Base-by-base conservation (phyloP, 2,329 filamentous ascomycete genomes). In the Alternaria sp. region DNA sequence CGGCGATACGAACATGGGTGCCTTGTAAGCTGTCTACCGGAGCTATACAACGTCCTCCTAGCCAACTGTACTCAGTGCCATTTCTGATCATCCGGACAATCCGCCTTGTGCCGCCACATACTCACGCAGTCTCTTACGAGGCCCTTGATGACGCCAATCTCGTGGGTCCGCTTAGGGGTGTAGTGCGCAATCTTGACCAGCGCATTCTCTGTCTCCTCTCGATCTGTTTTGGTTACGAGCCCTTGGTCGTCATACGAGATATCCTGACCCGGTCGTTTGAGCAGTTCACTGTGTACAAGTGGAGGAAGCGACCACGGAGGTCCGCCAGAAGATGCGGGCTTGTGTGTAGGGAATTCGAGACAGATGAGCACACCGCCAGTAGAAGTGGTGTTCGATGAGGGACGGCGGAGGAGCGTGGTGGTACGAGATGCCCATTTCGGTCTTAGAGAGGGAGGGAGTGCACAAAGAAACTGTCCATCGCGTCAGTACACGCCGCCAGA, bases 291-390 rank as follows among this genome's bases (percentile, higher is more conserved):
- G 76, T 96, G 95, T 28, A 91, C 86, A 61, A 88, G 85, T 1
- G 90, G 85, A 12, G 87, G 86, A 41, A 92, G 79, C 7, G 88
- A 87, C 84, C 87, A 94, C 2, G 93, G 92, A 12, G 93, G 92
- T 0, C 93, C 92, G 9, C 84, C 84, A 9, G 85, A 82, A 11
- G 82, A 82, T 9, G 89, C 84, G 42, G 87, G 83, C 75, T 94
- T 95, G 62, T 87, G 85, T 1, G 89, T 88, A 9, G 93, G 93
- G 75, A 91, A 96, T 75, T 96, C 92, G 62, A 96, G 84, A 78
- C 87, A 89, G 49, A 89, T 81, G 54, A 89, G 79, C 49, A 81
- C 79, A 6, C 86, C 86, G 3, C 75, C 76, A 2, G 57, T 49
- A 24, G 32, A 43, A 14, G 8, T 22, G 11, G 20, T 43, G 18